Conservation (phyloP, 192 early-diverging fungal genomes). For the Funneliformis mosseae region DNA sequence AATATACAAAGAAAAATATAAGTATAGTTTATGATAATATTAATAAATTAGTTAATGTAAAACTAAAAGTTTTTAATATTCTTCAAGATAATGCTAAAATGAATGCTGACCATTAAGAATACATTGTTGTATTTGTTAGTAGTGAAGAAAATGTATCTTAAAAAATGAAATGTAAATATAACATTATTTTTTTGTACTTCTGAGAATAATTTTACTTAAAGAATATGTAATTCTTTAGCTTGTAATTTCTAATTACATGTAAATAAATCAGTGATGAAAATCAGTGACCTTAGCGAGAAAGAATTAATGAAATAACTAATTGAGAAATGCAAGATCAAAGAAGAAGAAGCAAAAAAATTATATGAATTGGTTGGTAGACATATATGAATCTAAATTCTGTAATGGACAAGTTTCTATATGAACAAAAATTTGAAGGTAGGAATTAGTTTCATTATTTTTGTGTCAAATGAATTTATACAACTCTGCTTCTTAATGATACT, state of each 20-base stretch:
- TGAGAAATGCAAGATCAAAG: no score
- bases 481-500: background rate
- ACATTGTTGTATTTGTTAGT: slow-evolving; percentile 24
- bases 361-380: no score
- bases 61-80: background rate
- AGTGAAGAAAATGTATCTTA: slow-evolving; percentile 9
- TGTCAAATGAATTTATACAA: background rate
- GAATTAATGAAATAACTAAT: background rate
- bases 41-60: background rate
- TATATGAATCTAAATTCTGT: no score
- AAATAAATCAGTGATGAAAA: slow-evolving; percentile 3
- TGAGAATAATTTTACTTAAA: background rate
- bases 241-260: background rate
- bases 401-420: no score
- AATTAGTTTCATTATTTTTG: no score
- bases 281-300: slow-evolving; percentile 15
- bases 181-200: background rate
- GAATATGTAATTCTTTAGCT: background rate
- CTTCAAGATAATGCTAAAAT: slow-evolving; percentile 22
- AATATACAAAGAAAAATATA: background rate
- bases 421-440: no score
- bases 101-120: background rate
- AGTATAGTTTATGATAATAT: background rate
- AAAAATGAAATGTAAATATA: background rate
- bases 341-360: no score